Evolutionary conservation across 305 asterid species (phyloP).

Genomic region (Plantago coronopus): DNA sequence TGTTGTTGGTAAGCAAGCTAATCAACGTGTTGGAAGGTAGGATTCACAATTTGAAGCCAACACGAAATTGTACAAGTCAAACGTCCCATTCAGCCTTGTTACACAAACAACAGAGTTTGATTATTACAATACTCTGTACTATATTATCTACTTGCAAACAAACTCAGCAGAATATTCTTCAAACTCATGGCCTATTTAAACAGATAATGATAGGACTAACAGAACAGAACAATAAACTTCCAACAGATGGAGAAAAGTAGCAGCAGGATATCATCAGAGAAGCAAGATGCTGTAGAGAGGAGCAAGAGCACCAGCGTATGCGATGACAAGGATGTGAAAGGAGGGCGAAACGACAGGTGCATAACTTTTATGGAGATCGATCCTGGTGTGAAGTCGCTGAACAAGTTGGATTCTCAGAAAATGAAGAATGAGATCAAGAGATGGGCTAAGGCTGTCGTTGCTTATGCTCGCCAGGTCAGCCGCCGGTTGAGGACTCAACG

Average conservation of each 20-base stretch:
- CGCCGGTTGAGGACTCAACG: conserved; percentile 42
- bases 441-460: conserved; percentile 79
- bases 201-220: neutral
- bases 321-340: conserved; percentile 22
- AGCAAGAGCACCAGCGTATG: conserved; percentile 11
- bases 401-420: conserved; percentile 65
- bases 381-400: conserved; percentile 58
- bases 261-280: conserved; percentile 20
- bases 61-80: too few relatives aligned
- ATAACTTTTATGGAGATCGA: conserved; percentile 56
- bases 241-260: conserved; percentile 30
- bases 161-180: conserved; percentile 9
- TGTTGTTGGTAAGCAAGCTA: too few relatives aligned
- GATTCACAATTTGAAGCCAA: too few relatives aligned
- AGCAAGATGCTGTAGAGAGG: conserved; percentile 20
- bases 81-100: too few relatives aligned
- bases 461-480: conserved; percentile 72
- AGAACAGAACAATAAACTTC: neutral
- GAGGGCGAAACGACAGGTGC: conserved; percentile 31
- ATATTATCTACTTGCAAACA: neutral
- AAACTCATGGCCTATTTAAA: conserved; percentile 16
- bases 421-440: conserved; percentile 62
- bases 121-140: neutral
- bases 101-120: neutral
- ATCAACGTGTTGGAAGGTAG: too few relatives aligned